Conservation (phyloP, 139 green algal species). For the Monoraphidium neglectum region DNA sequence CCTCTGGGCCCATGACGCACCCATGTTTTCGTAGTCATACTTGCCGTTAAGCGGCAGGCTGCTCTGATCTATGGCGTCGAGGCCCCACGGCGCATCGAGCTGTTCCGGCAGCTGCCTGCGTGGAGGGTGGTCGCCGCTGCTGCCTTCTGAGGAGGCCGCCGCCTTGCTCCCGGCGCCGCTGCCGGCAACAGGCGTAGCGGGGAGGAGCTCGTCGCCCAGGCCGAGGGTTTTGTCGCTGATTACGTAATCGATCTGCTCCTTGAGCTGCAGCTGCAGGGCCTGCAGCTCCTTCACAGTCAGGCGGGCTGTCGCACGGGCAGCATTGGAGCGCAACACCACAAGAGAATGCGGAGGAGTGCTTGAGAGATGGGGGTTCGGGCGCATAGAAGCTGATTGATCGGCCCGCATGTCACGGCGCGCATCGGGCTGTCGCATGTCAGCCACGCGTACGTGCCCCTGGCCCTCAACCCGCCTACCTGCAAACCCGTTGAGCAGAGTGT, state of each 20-base stretch:
- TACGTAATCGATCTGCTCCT: constrained; percentile 25
- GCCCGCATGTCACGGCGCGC: neutral
- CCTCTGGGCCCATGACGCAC: neutral
- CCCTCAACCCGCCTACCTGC: constrained; percentile 1
- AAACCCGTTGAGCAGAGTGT: constrained; percentile 18
- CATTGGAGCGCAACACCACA: neutral
- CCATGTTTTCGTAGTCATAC: constrained; percentile 49
- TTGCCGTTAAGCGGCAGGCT: constrained; percentile 59
- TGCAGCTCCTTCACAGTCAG: constrained; percentile 29
- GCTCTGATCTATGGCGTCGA: constrained; percentile 71
- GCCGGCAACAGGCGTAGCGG: neutral
- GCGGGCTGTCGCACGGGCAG: constrained; percentile 1
- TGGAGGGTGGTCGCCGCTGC: neutral
- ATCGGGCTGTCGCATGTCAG: neutral
- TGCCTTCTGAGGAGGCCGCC: neutral
- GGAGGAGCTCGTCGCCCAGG: neutral
- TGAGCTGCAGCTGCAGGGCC: constrained; percentile 18
- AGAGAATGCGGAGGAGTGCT: neutral
- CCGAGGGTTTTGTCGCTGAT: constrained; percentile 11
- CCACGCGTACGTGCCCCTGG: neutral
- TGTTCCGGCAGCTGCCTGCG: constrained; percentile 17
- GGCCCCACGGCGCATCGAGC: constrained; percentile 47
- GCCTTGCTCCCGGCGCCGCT: neutral
- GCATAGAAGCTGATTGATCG: neutral
- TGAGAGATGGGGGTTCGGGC: neutral